Evolutionary conservation across 805 yeast genomes (phyloP).

Genomic region (Blastobotrys americana): DNA sequence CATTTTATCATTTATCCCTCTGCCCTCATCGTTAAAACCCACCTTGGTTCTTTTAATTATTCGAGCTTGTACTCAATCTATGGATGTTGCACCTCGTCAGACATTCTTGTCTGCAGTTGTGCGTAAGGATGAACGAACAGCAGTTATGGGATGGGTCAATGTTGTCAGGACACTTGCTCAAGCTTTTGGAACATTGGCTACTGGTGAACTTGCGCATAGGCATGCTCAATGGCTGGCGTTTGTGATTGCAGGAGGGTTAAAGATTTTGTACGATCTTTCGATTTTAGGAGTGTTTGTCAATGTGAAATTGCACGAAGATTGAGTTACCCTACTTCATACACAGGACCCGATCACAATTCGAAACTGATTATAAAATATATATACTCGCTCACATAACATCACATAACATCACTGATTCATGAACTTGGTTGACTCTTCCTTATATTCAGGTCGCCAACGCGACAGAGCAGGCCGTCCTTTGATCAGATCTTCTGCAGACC

Average conservation of each 20-base stretch:
- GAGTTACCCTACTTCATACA: too few species aligned
- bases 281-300: slow-evolving; percentile 19
- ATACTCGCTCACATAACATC: too few species aligned
- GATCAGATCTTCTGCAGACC: slow-evolving; percentile 20
- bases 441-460: slow-evolving; percentile 18
- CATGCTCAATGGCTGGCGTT: slow-evolving; percentile 29
- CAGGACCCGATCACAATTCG: too few species aligned
- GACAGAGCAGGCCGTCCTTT: slow-evolving; percentile 21
- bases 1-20: slow-evolving; percentile 49
- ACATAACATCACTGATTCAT: too few species aligned
- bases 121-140: slow-evolving; percentile 56
- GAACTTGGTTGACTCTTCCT: background rate
- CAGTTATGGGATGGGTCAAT: slow-evolving; percentile 78
- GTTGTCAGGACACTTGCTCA: slow-evolving; percentile 78
- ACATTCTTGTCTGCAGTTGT: slow-evolving; percentile 65
- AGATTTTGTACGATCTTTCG: slow-evolving; percentile 31
- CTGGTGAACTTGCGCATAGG: slow-evolving; percentile 59
- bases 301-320: slow-evolving; percentile 4
- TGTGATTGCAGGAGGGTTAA: slow-evolving; percentile 30
- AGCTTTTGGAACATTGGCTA: slow-evolving; percentile 67
- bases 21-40: slow-evolving; percentile 32
- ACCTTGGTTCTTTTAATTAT: slow-evolving; percentile 48
- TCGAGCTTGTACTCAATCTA: slow-evolving; percentile 58
- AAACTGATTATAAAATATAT: too few species aligned
- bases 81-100: slow-evolving; percentile 90